phyloP scores from a whole-genome alignment of 2,329 filamentous ascomycete genomes.

The Didymella sp. region DNA sequence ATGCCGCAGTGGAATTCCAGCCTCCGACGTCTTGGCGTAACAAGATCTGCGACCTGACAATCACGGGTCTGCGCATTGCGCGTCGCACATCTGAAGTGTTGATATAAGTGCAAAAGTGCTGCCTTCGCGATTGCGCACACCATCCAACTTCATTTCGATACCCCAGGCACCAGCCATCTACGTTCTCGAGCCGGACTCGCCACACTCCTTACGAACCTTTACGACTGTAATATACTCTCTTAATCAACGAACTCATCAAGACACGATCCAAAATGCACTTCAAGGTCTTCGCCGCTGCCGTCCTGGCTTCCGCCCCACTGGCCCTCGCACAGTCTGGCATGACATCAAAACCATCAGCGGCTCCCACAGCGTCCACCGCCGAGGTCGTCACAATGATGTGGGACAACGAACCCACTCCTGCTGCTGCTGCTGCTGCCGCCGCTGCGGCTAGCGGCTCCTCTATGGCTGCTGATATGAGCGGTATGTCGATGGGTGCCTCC shows the following conservation, averaged over 20 bases:
- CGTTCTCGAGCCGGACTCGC: constrained; percentile 27
- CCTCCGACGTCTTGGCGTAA: constrained; percentile 15
- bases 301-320: constrained; percentile 18
- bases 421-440: constrained; percentile 1
- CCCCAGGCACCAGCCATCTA: constrained; percentile 11
- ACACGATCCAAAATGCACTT: constrained; percentile 11
- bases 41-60: constrained; percentile 9
- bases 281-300: constrained; percentile 7
- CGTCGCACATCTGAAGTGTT: constrained; percentile 2
- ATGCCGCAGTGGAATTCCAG: constrained; percentile 6
- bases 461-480: constrained; percentile 45
- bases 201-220: constrained; percentile 19
- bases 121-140: constrained; percentile 3
- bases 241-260: neutral
- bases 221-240: constrained; percentile 1
- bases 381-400: constrained; percentile 30
- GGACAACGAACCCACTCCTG: constrained; percentile 11
- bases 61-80: constrained; percentile 11
- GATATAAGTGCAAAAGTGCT: constrained; percentile 4
- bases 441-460: constrained; percentile 20
- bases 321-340: constrained; percentile 18
- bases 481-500: constrained; percentile 39
- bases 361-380: constrained; percentile 13
- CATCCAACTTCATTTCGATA: constrained; percentile 10
- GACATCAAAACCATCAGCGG: constrained; percentile 16